These are phyloP conservation scores for Leccinum subgranulosum DNA, from an alignment of 768 basidiomycete species.

Conservation along the genomic window DNA sequence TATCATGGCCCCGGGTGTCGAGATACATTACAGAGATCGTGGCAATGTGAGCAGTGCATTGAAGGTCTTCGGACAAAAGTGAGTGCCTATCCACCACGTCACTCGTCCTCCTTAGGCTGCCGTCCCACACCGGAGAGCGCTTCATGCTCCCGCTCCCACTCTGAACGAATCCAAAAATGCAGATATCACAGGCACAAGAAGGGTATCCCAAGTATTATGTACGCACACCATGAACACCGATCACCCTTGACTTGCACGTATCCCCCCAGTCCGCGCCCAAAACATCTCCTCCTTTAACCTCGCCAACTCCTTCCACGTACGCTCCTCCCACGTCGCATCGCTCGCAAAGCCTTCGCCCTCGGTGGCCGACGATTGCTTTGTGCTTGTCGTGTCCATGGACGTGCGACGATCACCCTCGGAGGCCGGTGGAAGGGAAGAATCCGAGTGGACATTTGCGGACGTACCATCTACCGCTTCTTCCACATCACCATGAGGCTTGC, in stretches of 20 bases:
- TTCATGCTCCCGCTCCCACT: too few species aligned
- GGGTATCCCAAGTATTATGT: not conserved
- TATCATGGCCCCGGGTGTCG: not conserved
- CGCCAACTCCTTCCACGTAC: slow-evolving; percentile 77
- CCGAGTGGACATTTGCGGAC: not conserved
- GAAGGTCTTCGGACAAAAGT: too few species aligned
- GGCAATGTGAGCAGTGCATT: too few species aligned
- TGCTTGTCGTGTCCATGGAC: slow-evolving; percentile 23
- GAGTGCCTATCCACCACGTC: too few species aligned
- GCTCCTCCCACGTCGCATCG: slow-evolving; percentile 79
- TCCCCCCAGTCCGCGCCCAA: slow-evolving; percentile 73
- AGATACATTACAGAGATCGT: too few species aligned
- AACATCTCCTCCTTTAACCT: slow-evolving; percentile 81
- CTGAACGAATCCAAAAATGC: not conserved
- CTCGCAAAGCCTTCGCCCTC: slow-evolving; percentile 50
- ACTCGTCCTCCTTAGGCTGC: too few species aligned
- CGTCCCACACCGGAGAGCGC: too few species aligned
- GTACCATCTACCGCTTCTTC: not conserved
- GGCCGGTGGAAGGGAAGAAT: not conserved
- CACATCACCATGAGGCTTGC: not conserved
- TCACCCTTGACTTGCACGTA: slow-evolving; percentile 17
- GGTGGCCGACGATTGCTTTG: slow-evolving; percentile 22
- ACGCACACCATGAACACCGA: not conserved
- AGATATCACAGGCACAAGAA: not conserved
- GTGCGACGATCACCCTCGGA: slow-evolving; percentile 4